Base-by-base conservation (phyloP, 768 basidiomycete genomes). In the Termitomyces sp. region DNA sequence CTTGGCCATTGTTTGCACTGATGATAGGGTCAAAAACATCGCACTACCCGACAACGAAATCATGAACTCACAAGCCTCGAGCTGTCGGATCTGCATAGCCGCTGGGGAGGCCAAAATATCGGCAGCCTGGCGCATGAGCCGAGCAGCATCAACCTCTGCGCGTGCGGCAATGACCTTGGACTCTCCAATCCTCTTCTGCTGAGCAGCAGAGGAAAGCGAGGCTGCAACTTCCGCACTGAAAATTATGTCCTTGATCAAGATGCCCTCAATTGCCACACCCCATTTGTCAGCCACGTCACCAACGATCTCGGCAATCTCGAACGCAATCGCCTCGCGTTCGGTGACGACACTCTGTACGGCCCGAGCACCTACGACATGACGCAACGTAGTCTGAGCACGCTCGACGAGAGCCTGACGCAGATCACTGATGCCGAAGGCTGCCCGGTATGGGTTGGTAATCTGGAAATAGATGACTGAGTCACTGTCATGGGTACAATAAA, bases 21-120 rank as follows among this genome's bases (percentile, higher is more conserved):
- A 18, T 1, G 3, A 38, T 29, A 33, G 2, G 5, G 20, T 59
- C 20, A 54, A 40, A 40, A 12, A 15, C 45, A 13, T 7, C 18
- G 22, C 47, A 27, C 47, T 15, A 7, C 7, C 0, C 2, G 15
- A 35, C 13, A 3, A 35, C 18, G 42, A 33, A 41, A 15, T 20
- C n/a, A 48, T 47, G 3, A 5, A 78, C 79, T 60, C 55, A 81
- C 78, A 64, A 45, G 94, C 92, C 71, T 99, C 96, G 59, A 98
- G 82, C 68, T 98, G 96, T 56, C 96, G 81, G 68, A 98, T 98
- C 71, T 97, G 94, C 94, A 98, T 97, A 52, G 96, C 96, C 20
- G 96, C 95, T 9, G 94, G 94, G 11, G 87, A 91, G 20, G 94
- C 92, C 64, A 93, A 76, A 64, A 96, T 97, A 71, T 97, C 94